These are phyloP conservation scores for Pythium utonaiense DNA, from an alignment of 352 stramenopile genomes.

Conservation along the genomic window DNA sequence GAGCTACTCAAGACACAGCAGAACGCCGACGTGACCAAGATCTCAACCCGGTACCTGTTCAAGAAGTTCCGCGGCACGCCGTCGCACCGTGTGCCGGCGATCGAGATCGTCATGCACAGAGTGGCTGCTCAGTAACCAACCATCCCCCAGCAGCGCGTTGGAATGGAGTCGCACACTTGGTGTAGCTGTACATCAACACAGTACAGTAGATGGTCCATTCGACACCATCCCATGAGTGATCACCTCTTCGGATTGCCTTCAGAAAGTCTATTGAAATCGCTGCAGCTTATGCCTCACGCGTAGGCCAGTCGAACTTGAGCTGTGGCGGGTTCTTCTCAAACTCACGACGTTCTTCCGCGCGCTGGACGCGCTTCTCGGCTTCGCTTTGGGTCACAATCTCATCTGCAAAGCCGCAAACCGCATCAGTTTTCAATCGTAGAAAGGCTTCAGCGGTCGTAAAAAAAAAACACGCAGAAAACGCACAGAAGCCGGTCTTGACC, in stretches of 20 bases:
- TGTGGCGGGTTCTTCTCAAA: constrained; percentile 30
- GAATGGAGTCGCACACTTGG: no score
- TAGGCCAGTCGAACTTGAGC: constrained; percentile 22
- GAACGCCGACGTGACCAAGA: constrained; percentile 52
- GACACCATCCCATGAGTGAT: neutral
- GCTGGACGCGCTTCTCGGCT: constrained; percentile 64
- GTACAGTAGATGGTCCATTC: neutral
- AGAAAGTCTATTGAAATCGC: neutral
- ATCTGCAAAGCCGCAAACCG: constrained; percentile 37
- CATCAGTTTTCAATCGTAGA: constrained; percentile 7
- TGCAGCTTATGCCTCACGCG: constrained; percentile 11
- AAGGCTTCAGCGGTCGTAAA: neutral
- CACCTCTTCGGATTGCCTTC: neutral
- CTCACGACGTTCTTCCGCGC: constrained; percentile 46
- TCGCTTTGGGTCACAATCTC: constrained; percentile 80
- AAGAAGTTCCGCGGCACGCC: constrained; percentile 45
- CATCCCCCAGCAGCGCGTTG: no score
- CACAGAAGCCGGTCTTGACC: constrained; percentile 89
- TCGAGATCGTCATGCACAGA: constrained; percentile 62
- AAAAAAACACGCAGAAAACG: constrained; percentile 17
- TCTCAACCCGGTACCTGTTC: constrained; percentile 63
- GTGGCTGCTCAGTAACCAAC: constrained; percentile 14
- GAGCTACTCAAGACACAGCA: constrained; percentile 71
- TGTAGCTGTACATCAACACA: neutral
- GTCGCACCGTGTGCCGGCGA: constrained; percentile 65